Evolutionary conservation across 306 rosid species (phyloP).

Genomic region (Neltuma alba): DNA sequence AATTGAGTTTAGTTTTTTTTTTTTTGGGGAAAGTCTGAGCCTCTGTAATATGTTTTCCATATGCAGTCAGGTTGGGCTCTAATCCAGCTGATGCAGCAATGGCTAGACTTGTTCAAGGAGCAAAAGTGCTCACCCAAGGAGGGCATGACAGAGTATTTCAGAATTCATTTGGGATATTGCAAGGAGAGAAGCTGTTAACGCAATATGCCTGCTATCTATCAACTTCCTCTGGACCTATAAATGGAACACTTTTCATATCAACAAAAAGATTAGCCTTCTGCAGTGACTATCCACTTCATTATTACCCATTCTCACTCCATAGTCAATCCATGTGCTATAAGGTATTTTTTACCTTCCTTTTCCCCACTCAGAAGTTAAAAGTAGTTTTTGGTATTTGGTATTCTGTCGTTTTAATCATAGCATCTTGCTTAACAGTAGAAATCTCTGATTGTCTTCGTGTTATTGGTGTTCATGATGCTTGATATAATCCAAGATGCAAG

Average conservation of each 20-base stretch:
- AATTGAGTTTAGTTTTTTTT: not conserved
- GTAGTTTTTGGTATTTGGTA: constrained; percentile 53
- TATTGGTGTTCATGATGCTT: not conserved
- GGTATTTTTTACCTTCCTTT: constrained; percentile 45
- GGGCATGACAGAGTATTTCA: constrained; percentile 66
- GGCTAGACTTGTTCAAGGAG: constrained; percentile 68
- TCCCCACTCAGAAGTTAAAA: not conserved
- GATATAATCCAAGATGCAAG: not conserved
- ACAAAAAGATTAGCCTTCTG: constrained; percentile 72
- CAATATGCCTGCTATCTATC: constrained; percentile 71
- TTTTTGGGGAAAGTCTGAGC: not conserved
- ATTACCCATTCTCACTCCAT: constrained; percentile 48
- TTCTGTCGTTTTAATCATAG: not conserved
- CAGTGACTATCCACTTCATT: constrained; percentile 65
- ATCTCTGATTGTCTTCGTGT: not conserved
- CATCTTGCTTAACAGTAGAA: not conserved
- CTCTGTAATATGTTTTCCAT: constrained; percentile 44
- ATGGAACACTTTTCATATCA: constrained; percentile 68
- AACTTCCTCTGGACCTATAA: constrained; percentile 65
- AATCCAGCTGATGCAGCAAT: constrained; percentile 70
- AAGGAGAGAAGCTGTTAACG: constrained; percentile 65
- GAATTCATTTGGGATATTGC: constrained; percentile 50
- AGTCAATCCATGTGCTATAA: constrained; percentile 55
- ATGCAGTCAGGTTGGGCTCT: constrained; percentile 58
- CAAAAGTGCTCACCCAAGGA: constrained; percentile 64